phyloP scores from a whole-genome alignment of 306 rosid genomes.

The Trifolium repens region DNA sequence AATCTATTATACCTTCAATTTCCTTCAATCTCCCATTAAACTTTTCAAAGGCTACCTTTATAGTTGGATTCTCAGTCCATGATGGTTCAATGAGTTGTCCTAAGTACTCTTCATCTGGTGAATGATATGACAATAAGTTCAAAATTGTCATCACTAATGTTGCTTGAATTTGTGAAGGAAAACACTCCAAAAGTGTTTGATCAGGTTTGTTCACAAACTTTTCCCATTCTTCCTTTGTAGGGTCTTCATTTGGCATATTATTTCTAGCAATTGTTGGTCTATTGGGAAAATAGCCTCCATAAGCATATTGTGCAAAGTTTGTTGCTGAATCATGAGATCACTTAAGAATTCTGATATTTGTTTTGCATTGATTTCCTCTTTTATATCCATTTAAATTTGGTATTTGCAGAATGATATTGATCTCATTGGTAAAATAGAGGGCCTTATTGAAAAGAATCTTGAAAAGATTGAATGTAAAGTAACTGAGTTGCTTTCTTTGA shows the following conservation, averaged over 20 bases:
- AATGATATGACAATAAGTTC: conserved; percentile 51
- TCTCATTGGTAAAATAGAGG: too few relatives aligned
- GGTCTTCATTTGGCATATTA: conserved; percentile 56
- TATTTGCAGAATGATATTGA: too few relatives aligned
- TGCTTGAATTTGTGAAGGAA: conserved; percentile 61
- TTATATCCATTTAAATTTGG: too few relatives aligned
- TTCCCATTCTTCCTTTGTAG: conserved; percentile 51
- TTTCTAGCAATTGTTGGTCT: conserved; percentile 47
- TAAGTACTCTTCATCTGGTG: conserved; percentile 54
- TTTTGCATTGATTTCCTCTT: too few relatives aligned
- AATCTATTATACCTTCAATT: conserved; percentile 51
- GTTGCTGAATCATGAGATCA: conserved; percentile 56
- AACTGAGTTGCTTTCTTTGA: too few relatives aligned
- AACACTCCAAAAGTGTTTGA: conserved; percentile 44
- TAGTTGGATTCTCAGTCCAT: conserved; percentile 45
- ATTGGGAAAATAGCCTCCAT: conserved; percentile 55
- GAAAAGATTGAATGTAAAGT: too few relatives aligned
- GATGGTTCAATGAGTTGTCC: conserved; percentile 47
- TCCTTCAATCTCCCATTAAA: conserved; percentile 44
- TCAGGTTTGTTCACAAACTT: conserved; percentile 43
- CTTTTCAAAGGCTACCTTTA: conserved; percentile 44
- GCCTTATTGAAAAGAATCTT: too few relatives aligned
- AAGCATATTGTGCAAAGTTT: conserved; percentile 51
- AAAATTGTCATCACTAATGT: conserved; percentile 43
- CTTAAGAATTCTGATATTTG: too few relatives aligned